These are phyloP conservation scores for Diplotaxis tenuifolia DNA, from an alignment of 345 rosid species.

Conservation along the genomic window DNA sequence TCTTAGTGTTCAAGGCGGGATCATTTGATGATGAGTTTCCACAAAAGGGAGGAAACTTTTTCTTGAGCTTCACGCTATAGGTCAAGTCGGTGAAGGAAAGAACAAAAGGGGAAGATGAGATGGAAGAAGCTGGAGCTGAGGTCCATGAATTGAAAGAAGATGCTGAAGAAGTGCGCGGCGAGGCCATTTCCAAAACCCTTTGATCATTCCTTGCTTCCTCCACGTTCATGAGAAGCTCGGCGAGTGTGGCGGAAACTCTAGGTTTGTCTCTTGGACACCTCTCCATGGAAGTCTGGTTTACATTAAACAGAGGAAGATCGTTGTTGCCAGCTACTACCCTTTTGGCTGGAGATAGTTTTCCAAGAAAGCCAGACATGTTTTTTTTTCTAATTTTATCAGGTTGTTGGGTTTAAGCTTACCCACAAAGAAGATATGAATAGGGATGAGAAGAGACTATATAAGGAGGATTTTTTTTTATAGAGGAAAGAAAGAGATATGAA, in stretches of 20 bases:
- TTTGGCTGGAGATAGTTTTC: conserved; percentile 32
- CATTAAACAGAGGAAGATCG: conserved; percentile 43
- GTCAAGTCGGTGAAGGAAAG: conserved; percentile 67
- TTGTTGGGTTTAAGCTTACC: conserved; percentile 18
- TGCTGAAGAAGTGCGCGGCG: conserved; percentile 39
- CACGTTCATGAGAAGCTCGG: conserved; percentile 59
- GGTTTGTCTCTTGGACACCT: conserved; percentile 38
- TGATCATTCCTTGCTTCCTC: conserved; percentile 51
- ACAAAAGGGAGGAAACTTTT: conserved; percentile 39
- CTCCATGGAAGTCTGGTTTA: conserved; percentile 38
- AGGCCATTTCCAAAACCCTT: conserved; percentile 41
- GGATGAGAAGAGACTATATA: conserved; percentile 27
- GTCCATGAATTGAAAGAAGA: conserved; percentile 38
- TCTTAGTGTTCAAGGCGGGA: conserved; percentile 35
- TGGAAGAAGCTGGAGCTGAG: conserved; percentile 40
- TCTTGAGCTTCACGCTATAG: conserved; percentile 58
- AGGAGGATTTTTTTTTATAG: conserved; percentile 24
- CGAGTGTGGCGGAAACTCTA: conserved; percentile 48
- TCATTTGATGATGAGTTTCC: conserved; percentile 28
- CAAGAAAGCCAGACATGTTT: conserved; percentile 38
- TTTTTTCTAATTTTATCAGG: neutral
- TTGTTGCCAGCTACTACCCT: conserved; percentile 23
- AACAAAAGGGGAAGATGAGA: conserved; percentile 56
- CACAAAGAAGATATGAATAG: conserved; percentile 29
- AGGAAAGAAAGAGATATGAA: conserved; percentile 8